Percentiles rank a stretch among this genome's conserved stretches.
phyloP scores from a whole-genome alignment of 345 rosid genomes.

The Punica granatum region DNA sequence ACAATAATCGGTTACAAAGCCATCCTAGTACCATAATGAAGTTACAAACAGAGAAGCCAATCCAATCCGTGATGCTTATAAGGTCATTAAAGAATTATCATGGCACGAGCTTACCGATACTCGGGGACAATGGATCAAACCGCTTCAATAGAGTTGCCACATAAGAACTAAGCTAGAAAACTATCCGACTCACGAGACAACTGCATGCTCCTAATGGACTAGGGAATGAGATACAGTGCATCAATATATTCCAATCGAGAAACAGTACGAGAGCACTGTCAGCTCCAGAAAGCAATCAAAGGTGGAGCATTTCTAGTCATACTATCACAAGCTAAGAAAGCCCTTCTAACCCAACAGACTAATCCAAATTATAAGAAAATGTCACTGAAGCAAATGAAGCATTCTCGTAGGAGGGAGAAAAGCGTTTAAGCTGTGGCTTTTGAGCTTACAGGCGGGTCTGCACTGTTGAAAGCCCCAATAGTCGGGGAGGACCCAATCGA shows the following conservation, averaged over 20 bases:
- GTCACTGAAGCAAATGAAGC: not conserved
- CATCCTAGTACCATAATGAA: too few relatives aligned
- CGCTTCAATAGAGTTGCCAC: not conserved
- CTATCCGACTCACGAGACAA: not conserved
- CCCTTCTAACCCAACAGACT: not conserved
- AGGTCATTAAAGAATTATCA: not conserved
- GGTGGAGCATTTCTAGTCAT: not conserved
- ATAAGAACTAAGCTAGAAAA: not conserved
- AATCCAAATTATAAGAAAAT: not conserved
- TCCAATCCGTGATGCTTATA: too few relatives aligned
- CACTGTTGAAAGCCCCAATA: constrained; percentile 87
- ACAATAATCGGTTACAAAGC: too few relatives aligned
- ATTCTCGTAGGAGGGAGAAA: not conserved
- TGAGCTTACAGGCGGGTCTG: constrained; percentile 70
- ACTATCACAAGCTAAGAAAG: not conserved
- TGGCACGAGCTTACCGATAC: not conserved
- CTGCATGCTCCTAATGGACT: not conserved
- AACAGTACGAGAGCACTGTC: not conserved
- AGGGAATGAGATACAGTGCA: not conserved
- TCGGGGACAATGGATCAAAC: not conserved
- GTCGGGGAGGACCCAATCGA: constrained; percentile 88
- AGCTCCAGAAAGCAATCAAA: not conserved
- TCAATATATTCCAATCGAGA: not conserved
- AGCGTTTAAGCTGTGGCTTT: not conserved
- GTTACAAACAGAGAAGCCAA: too few relatives aligned